phyloP scores from a whole-genome alignment of 257 asterid genomes.

The Solanum peruvianum region DNA sequence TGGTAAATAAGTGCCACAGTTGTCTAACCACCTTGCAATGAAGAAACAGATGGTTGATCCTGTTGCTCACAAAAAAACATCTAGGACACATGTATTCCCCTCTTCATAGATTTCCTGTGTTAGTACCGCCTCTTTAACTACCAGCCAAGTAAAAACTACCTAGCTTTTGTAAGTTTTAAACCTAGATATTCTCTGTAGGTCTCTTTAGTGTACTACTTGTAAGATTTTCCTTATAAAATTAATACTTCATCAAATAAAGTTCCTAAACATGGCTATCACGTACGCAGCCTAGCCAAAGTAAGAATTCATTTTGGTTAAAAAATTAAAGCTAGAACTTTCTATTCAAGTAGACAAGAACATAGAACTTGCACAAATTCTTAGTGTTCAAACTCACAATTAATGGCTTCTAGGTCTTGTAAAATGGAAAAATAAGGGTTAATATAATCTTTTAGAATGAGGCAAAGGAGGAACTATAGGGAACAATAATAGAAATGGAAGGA shows the following conservation, averaged over 20 bases:
- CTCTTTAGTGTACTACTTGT: neutral
- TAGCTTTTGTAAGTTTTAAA: neutral
- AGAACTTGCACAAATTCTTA: neutral
- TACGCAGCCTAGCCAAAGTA: neutral
- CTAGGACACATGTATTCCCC: too few relatives aligned
- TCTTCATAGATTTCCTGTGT: too few relatives aligned
- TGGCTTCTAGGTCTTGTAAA: neutral
- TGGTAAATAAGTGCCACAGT: too few relatives aligned
- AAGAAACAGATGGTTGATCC: too few relatives aligned
- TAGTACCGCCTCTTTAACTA: too few relatives aligned
- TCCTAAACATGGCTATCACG: neutral
- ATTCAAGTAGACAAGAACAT: neutral
- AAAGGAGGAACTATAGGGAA: neutral
- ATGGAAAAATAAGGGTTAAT: neutral
- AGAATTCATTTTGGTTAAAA: neutral
- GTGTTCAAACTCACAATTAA: too few relatives aligned
- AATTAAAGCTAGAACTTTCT: neutral
- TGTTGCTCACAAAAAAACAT: too few relatives aligned
- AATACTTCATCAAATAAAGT: neutral
- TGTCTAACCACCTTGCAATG: too few relatives aligned
- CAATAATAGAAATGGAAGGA: neutral
- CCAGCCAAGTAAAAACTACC: too few relatives aligned
- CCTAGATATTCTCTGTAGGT: neutral
- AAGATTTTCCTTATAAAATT: neutral
- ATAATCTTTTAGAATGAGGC: neutral